Conservation (phyloP, 2,329 filamentous ascomycete genomes). For the Colletotrichum sp. region DNA sequence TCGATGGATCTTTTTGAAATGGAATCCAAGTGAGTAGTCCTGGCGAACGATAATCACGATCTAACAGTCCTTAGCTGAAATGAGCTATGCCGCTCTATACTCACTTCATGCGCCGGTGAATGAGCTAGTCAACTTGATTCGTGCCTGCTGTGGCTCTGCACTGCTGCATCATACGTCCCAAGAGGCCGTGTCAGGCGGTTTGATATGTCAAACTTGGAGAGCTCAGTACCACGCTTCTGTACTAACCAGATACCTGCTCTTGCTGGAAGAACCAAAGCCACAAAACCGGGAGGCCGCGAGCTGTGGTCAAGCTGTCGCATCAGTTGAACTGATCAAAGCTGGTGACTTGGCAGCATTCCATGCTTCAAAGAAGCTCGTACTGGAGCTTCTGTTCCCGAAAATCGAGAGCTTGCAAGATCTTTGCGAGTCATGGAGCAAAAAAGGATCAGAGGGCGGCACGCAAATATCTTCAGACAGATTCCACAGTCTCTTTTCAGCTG, state of each 20-base stretch:
- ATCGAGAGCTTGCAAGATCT: constrained; percentile 53
- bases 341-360: constrained; percentile 41
- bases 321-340: constrained; percentile 24
- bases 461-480: constrained; percentile 59
- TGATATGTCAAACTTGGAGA: constrained; percentile 54
- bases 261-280: constrained; percentile 44
- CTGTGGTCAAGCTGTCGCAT: background rate
- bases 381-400: constrained; percentile 60
- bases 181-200: constrained; percentile 48
- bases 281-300: background rate
- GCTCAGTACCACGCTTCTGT: constrained; percentile 45
- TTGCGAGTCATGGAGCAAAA: constrained; percentile 52
- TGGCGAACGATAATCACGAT: background rate
- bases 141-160: constrained; percentile 66
- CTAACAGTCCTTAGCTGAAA: constrained; percentile 59
- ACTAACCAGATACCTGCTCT: constrained; percentile 59
- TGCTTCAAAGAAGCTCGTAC: constrained; percentile 53
- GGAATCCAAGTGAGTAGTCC: constrained; percentile 76
- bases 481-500: constrained; percentile 55
- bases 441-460: constrained; percentile 46
- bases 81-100: constrained; percentile 68
- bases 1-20: constrained; percentile 81
- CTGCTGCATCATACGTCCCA: constrained; percentile 33
- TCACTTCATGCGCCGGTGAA: constrained; percentile 67
- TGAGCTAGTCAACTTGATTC: constrained; percentile 73